Percentiles rank a stretch among this genome's conserved stretches.
phyloP scores from a whole-genome alignment of 371 early-diverging fungal genomes.

The Mucor indicus region DNA sequence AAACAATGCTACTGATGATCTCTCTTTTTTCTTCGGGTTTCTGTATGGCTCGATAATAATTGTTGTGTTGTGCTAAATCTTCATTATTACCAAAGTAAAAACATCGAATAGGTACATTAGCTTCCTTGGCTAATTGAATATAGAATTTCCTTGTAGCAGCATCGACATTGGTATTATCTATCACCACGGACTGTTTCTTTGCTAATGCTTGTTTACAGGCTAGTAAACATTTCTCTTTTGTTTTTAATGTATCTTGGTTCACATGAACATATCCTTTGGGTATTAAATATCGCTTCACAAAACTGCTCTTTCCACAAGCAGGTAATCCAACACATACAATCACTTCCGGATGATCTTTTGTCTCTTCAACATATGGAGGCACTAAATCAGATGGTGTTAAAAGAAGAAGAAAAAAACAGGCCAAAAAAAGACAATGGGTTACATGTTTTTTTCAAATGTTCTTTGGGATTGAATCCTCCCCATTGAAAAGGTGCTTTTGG shows the following conservation, averaged over 20 bases:
- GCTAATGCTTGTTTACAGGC: conserved; percentile 51
- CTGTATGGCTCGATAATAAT: conserved; percentile 57
- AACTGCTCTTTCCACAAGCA: conserved; percentile 84
- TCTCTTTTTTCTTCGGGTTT: conserved; percentile 21
- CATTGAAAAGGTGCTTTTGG: conserved; percentile 42
- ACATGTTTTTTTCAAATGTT: conserved; percentile 15
- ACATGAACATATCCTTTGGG: conserved; percentile 70
- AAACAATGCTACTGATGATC: conserved; percentile 56
- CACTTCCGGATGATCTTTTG: conserved; percentile 51
- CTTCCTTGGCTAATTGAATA: conserved; percentile 58
- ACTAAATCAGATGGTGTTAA: conserved; percentile 1
- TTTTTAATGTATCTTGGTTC: conserved; percentile 80
- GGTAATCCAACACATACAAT: conserved; percentile 83
- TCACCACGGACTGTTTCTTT: conserved; percentile 53
- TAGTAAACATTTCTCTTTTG: conserved; percentile 68
- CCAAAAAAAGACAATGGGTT: background rate
- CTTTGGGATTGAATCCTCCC: conserved; percentile 59
- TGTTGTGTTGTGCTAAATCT: conserved; percentile 76
- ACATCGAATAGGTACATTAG: conserved; percentile 60
- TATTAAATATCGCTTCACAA: conserved; percentile 59
- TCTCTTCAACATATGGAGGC: conserved; percentile 1
- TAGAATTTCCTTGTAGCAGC: conserved; percentile 58
- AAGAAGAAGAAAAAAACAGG: too few species aligned
- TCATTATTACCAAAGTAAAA: conserved; percentile 64
- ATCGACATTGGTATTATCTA: conserved; percentile 86